These are phyloP conservation scores for Eremochloa ophiuroides DNA, from an alignment of 176 grass and related monocot genomes.

Conservation along the genomic window DNA sequence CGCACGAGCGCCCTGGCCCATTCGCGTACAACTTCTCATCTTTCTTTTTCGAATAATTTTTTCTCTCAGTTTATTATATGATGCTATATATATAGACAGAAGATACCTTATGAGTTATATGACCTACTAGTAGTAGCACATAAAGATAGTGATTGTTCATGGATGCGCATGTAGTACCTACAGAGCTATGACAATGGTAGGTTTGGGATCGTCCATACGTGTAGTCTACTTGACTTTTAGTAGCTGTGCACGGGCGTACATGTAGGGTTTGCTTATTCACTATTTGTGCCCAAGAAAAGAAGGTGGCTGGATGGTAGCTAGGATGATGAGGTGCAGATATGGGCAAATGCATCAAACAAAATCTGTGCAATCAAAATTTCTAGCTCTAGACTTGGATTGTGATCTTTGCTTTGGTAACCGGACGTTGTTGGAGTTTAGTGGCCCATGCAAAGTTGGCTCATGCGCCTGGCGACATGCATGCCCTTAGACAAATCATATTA, in stretches of 20 bases:
- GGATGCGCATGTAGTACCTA: neutral
- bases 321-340: neutral
- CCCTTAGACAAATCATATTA: neutral
- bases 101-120: neutral
- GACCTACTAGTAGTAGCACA: no score
- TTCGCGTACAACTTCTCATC: neutral
- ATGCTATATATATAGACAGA: neutral
- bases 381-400: neutral
- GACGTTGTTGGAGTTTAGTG: conserved; percentile 15
- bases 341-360: conserved; percentile 20
- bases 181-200: neutral
- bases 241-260: neutral
- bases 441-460: conserved; percentile 6
- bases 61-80: neutral
- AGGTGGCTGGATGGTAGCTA: neutral
- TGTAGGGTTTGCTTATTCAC: neutral
- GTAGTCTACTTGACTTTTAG: neutral
- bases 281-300: neutral
- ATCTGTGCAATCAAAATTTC: neutral
- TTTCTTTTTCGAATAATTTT: conserved; percentile 1
- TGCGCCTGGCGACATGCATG: neutral
- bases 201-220: neutral
- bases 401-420: conserved; percentile 11
- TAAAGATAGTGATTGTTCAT: conserved; percentile 9
- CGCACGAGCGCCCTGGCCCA: conserved; percentile 74